Evolutionary conservation across 805 yeast genomes (phyloP).

Genomic region (Schizosaccharomyces cryophilus): DNA sequence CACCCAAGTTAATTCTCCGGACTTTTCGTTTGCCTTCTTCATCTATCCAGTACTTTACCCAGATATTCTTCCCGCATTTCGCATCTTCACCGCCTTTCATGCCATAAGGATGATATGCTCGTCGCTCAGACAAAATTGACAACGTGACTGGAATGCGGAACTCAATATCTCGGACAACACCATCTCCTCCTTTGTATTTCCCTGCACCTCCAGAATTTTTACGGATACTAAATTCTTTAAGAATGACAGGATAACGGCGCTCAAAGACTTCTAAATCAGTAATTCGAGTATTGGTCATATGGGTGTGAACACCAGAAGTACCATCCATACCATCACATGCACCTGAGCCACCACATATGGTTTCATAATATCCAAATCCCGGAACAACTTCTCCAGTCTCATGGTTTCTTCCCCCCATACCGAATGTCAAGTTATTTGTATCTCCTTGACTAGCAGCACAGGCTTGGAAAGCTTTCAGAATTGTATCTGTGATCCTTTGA

Average conservation of each 20-base stretch:
- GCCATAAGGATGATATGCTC: constrained; percentile 71
- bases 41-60: constrained; percentile 15
- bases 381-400: constrained; percentile 12
- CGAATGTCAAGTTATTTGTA: constrained; percentile 69
- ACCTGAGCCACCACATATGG: constrained; percentile 90
- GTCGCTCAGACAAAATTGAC: constrained; percentile 65
- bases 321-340: constrained; percentile 78
- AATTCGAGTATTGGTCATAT: constrained; percentile 81
- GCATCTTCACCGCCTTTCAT: constrained; percentile 64
- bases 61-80: constrained; percentile 36
- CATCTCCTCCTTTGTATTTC: constrained; percentile 52
- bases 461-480: constrained; percentile 62
- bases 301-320: constrained; percentile 72
- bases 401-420: constrained; percentile 36
- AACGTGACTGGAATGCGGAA: constrained; percentile 46
- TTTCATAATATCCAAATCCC: constrained; percentile 79
- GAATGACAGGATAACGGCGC: constrained; percentile 60
- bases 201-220: constrained; percentile 64
- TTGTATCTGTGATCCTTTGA: constrained; percentile 75
- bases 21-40: constrained; percentile 17
- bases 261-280: constrained; percentile 81
- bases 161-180: constrained; percentile 65
- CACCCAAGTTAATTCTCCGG: constrained; percentile 26
- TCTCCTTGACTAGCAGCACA: constrained; percentile 94
- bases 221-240: constrained; percentile 49